Percentiles rank a stretch among this genome's conserved stretches.
phyloP scores from a whole-genome alignment of 345 rosid genomes.

The Limnanthes douglasii region DNA sequence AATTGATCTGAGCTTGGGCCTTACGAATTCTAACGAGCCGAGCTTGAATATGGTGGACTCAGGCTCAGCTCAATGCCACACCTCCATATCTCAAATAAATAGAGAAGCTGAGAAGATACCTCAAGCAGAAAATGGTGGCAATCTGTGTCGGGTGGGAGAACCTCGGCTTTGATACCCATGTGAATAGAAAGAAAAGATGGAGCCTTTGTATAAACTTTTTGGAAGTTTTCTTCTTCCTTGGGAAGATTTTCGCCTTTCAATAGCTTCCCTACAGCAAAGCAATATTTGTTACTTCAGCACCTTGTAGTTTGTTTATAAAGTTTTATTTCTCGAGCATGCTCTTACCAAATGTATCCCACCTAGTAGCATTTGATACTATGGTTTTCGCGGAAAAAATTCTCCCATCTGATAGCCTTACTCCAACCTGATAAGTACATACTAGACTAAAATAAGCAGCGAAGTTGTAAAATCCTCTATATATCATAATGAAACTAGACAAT shows the following conservation, averaged over 20 bases:
- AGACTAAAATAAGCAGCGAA: slow-evolving; percentile 5
- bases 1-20: slow-evolving; percentile 4
- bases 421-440: slow-evolving; percentile 35
- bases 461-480: too few relatives aligned
- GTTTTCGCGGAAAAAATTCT: slow-evolving; percentile 61
- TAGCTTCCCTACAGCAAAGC: slow-evolving; percentile 44
- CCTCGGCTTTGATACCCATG: slow-evolving; percentile 81
- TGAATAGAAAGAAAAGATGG: slow-evolving; percentile 98
- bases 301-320: background rate
- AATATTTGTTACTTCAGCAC: too few relatives aligned
- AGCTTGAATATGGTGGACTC: too few relatives aligned
- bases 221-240: slow-evolving; percentile 81
- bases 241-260: slow-evolving; percentile 76
- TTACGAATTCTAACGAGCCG: too few relatives aligned
- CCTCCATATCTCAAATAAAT: too few relatives aligned
- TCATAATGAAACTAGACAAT: too few relatives aligned
- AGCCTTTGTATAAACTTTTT: slow-evolving; percentile 78
- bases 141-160: slow-evolving; percentile 78
- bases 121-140: slow-evolving; percentile 94
- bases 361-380: slow-evolving; percentile 84
- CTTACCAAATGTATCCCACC: slow-evolving; percentile 99
- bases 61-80: too few relatives aligned
- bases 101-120: slow-evolving; percentile 26
- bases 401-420: slow-evolving; percentile 83
- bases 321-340: background rate